A percentile compares a stretch with the other conserved stretches of the same genome.
phyloP scores from a whole-genome alignment of 225 moss, liverwort and hornwort species.

The Lunularia cruciata region DNA sequence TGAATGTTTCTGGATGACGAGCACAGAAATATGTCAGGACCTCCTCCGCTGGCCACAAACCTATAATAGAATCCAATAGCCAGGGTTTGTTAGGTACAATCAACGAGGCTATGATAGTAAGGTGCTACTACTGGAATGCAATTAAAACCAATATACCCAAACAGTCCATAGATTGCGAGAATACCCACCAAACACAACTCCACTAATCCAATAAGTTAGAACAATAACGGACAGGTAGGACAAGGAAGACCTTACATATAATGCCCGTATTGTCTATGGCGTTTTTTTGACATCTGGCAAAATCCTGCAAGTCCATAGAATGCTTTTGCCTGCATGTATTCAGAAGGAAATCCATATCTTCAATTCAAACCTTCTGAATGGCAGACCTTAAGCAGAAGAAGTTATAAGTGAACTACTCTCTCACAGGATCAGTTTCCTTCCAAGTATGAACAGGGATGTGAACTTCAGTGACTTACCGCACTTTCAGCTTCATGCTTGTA shows the following conservation, averaged over 20 bases:
- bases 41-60: slow-evolving; percentile 95
- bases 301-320: slow-evolving; percentile 56
- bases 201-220: too few species aligned
- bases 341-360: neutral
- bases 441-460: neutral
- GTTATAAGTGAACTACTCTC: neutral
- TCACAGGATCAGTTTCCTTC: too few species aligned
- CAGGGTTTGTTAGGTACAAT: neutral
- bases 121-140: neutral
- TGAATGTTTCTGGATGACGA: slow-evolving; percentile 62
- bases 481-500: slow-evolving; percentile 16
- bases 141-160: neutral
- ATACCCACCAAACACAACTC: too few species aligned
- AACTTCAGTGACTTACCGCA: slow-evolving; percentile 27
- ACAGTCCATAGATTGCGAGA: neutral
- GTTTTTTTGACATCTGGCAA: slow-evolving; percentile 56
- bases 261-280: slow-evolving; percentile 80
- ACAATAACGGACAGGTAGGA: neutral
- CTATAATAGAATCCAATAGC: slow-evolving; percentile 31
- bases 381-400: neutral
- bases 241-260: slow-evolving; percentile 55
- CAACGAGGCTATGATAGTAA: neutral
- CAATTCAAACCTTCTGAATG: neutral
- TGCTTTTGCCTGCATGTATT: slow-evolving; percentile 47
- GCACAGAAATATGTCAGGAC: slow-evolving; percentile 78